These are phyloP conservation scores for Pyrenochaeta sp. DNA, from an alignment of 2,329 filamentous ascomycete genomes.

Conservation along the genomic window DNA sequence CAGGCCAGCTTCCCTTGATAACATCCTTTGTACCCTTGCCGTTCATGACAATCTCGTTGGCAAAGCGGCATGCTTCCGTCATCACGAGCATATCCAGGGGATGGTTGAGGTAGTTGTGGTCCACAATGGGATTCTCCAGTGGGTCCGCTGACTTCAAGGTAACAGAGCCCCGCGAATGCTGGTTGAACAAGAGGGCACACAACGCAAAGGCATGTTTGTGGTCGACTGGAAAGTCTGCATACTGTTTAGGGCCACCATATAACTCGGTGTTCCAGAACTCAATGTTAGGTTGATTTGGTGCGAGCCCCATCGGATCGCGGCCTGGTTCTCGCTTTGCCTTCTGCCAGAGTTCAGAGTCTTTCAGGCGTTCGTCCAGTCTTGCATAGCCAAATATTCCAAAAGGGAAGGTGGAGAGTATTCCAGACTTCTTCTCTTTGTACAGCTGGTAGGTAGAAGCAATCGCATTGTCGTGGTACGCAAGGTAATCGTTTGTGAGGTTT, in stretches of 20 bases:
- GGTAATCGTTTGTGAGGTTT: slow-evolving; percentile 61
- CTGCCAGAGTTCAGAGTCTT: slow-evolving; percentile 63
- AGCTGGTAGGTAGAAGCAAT: slow-evolving; percentile 59
- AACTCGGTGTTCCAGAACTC: slow-evolving; percentile 70
- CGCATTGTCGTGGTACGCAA: slow-evolving; percentile 63
- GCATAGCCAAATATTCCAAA: slow-evolving; percentile 70
- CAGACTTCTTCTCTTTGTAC: slow-evolving; percentile 66
- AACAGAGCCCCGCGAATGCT: slow-evolving; percentile 65
- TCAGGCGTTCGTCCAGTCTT: slow-evolving; percentile 66
- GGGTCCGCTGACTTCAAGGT: slow-evolving; percentile 59
- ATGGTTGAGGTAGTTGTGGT: slow-evolving; percentile 66
- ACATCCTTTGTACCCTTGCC: slow-evolving; percentile 66
- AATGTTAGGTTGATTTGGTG: slow-evolving; percentile 63
- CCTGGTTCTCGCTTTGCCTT: slow-evolving; percentile 52
- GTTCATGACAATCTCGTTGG: slow-evolving; percentile 66
- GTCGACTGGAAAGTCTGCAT: slow-evolving; percentile 60
- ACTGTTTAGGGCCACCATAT: slow-evolving; percentile 68
- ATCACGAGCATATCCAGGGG: slow-evolving; percentile 66
- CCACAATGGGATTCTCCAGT: slow-evolving; percentile 61
- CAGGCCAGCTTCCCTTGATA: slow-evolving; percentile 67
- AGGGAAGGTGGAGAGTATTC: slow-evolving; percentile 67
- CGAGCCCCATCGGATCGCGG: slow-evolving; percentile 70
- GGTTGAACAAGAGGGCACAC: slow-evolving; percentile 65
- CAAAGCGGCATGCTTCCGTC: slow-evolving; percentile 65
- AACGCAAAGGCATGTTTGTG: slow-evolving; percentile 65